Evolutionary conservation across 768 basidiomycete genomes (phyloP), one percentile per base, ranked within the genome.

Genomic region (Trametes meyenii): DNA sequence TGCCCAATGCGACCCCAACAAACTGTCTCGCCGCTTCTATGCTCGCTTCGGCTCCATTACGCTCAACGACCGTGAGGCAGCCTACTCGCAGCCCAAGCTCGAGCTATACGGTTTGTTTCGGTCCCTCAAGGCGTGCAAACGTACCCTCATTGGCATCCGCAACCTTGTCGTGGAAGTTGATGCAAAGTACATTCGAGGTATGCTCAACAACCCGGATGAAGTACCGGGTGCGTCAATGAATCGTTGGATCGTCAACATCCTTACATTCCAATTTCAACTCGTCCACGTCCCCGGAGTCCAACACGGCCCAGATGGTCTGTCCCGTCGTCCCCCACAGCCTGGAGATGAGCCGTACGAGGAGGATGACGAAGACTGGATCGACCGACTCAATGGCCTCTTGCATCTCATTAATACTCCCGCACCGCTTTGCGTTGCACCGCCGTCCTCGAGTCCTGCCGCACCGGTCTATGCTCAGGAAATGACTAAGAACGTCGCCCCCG

Each of bases 191-290:
- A 72, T 80, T 35, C 67, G 70, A 23, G 78, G 75, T 2, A 79
- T 76, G 75, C 54, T 79, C 0, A 74, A 75, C 26, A 77, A 78
- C 39, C 78, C 76, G 0, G 76, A 78, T 35, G 66, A 77, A 0
- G 70, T 74, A 1, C 79, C 78, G 0, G 76, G 71, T 44, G 73
- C 75, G 10, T 64, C 74, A 0, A 73, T 79, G 7, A 81, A 81
- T 50, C 46, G 76, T 3, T 81, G 80, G 80, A 78, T 81, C 36
- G 71, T 72, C 0, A 72, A 65, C 0, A 79, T 82, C 14, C 66
- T 75, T 0, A 56, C 78, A 0, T 80, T 77, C 58, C 61, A 74
- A 38, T 77, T 79, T 66, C 64, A 62, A 1, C 62, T 81, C 0
- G 57, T 69, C 0, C 80, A 81, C 50, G 71, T 81, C 11, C 75